Percentiles rank a stretch among this genome's conserved stretches.
Conservation (phyloP, 768 basidiomycete species). For the Termitomyces eurrhizus region DNA sequence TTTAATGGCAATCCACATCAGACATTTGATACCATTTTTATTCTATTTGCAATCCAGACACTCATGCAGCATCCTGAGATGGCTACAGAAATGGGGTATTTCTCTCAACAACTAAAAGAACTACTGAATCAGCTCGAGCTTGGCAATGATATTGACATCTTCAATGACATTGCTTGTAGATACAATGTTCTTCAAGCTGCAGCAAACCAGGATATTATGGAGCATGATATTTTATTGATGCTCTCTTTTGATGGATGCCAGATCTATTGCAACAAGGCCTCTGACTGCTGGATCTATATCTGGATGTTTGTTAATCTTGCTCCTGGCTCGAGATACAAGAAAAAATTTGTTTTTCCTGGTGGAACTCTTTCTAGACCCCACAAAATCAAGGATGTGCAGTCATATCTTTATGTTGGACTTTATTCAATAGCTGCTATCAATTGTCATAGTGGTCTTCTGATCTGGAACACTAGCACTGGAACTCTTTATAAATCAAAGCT, state of each 20-base stretch:
- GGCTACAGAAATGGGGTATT: not conserved
- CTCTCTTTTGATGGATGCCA: constrained; percentile 31
- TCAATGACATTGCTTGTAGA: not conserved
- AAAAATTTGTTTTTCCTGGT: no score
- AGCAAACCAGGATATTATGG: no score
- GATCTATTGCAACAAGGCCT: constrained; percentile 26
- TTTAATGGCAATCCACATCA: not conserved
- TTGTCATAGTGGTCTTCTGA: not conserved
- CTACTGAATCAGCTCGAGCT: no score
- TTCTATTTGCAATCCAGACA: constrained; percentile 1
- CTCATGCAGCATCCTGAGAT: not conserved
- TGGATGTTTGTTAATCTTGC: no score
- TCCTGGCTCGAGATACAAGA: no score
- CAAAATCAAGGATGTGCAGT: no score
- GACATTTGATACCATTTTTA: not conserved
- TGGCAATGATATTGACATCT: no score
- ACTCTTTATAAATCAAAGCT: no score
- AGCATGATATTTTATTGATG: constrained; percentile 8
- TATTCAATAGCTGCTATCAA: constrained; percentile 5
- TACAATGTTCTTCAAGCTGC: not conserved
- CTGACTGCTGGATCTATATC: no score
- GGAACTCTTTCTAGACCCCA: no score
- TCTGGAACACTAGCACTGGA: no score
- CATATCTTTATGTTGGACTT: not conserved
- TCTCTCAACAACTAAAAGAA: not conserved